phyloP scores from a whole-genome alignment of 306 rosid genomes.

The Prunus mongolica region DNA sequence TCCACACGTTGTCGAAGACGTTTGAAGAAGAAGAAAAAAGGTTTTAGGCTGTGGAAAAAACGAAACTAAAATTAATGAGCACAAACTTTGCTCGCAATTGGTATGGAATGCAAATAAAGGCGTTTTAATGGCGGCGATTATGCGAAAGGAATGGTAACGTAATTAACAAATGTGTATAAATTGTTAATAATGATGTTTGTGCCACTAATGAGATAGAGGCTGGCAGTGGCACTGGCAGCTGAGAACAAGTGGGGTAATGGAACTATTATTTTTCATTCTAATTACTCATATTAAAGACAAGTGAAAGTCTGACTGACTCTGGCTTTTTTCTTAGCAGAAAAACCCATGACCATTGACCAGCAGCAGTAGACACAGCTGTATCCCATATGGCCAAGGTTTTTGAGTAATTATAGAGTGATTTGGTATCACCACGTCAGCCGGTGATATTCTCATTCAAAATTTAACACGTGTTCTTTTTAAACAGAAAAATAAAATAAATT shows the following conservation, averaged over 20 bases:
- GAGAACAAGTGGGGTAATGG: neutral
- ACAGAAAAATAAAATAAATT: no score
- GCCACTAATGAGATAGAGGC: neutral
- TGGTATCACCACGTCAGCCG: rapidly evolving
- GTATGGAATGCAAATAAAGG: no score
- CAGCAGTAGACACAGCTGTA: neutral
- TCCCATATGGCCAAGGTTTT: neutral
- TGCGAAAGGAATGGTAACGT: neutral
- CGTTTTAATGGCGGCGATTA: neutral
- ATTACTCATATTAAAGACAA: no score
- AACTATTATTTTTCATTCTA: neutral
- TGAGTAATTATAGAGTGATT: no score
- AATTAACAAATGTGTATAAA: neutral
- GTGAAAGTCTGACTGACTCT: no score
- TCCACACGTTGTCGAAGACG: no score
- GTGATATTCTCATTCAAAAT: rapidly evolving
- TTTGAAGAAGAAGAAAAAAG: no score
- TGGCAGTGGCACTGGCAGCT: neutral
- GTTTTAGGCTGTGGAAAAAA: no score
- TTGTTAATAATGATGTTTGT: neutral
- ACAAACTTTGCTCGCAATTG: no score
- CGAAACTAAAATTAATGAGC: no score
- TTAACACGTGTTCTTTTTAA: rapidly evolving
- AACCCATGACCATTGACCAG: no score
- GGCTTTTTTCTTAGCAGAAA: no score